These are phyloP conservation scores for Oryza meyeriana DNA, from an alignment of 176 grass and related monocot genomes.

Conservation along the genomic window DNA sequence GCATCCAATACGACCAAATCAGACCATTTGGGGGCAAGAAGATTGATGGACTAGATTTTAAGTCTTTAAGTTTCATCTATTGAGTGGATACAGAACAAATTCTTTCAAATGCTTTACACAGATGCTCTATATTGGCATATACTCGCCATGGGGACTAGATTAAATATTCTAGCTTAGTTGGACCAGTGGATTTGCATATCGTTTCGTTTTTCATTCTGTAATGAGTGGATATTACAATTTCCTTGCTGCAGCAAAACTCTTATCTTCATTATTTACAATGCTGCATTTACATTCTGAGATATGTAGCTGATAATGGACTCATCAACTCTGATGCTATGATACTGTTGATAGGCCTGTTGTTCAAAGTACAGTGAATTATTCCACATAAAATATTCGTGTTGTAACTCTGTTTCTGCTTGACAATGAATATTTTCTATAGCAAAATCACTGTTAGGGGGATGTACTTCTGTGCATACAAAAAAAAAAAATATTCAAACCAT, in stretches of 20 bases:
- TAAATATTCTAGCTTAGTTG: slow-evolving; percentile 15
- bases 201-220: slow-evolving; percentile 1
- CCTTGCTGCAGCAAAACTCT: not conserved
- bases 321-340: not conserved
- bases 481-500: not conserved
- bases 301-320: not conserved
- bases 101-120: slow-evolving; percentile 19
- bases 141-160: not conserved
- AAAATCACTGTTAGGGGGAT: not conserved
- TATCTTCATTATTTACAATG: not conserved
- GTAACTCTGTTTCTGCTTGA: not conserved
- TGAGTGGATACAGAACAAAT: slow-evolving; percentile 25
- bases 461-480: not conserved
- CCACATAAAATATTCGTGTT: not conserved
- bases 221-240: slow-evolving; percentile 5
- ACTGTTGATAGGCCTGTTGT: not conserved
- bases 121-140: slow-evolving; percentile 28
- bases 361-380: not conserved
- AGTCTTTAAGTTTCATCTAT: slow-evolving; percentile 16
- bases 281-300: not conserved
- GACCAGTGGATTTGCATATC: slow-evolving; percentile 11
- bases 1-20: not conserved
- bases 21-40: not conserved
- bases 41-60: slow-evolving; percentile 3
- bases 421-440: not conserved